Evolutionary conservation across 192 early-diverging fungal species (phyloP).

Genomic region (Helicostylum pulchrum): DNA sequence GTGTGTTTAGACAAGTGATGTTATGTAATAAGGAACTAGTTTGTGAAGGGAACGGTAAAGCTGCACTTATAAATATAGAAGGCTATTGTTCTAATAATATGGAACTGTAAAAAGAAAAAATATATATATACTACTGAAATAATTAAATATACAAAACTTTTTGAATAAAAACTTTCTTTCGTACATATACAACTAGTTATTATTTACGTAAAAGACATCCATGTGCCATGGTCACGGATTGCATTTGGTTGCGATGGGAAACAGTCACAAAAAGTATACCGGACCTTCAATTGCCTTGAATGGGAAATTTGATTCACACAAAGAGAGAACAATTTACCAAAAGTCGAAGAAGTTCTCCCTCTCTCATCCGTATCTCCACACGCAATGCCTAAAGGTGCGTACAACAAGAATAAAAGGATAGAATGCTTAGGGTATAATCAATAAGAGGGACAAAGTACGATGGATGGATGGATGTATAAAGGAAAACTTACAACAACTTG

Average conservation of each 20-base stretch:
- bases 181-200: no score
- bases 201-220: no score
- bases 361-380: not conserved
- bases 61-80: slow-evolving; percentile 21
- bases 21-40: slow-evolving; percentile 25
- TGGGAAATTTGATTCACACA: no score
- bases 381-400: slow-evolving; percentile 1
- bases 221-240: no score
- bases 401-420: not conserved
- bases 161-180: no score
- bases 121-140: not conserved
- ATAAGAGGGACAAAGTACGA: not conserved
- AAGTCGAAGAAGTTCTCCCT: not conserved
- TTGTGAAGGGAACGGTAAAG: slow-evolving; percentile 15
- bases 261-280: no score
- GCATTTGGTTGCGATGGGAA: no score
- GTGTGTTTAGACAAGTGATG: slow-evolving; percentile 22
- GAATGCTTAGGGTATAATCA: not conserved
- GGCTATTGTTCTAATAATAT: slow-evolving; percentile 9
- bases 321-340: no score
- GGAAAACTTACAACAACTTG: not conserved
- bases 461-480: not conserved
- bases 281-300: no score
- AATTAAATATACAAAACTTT: no score
- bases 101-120: not conserved